Percentiles rank a stretch among this genome's conserved stretches.
Conservation (phyloP, 257 asterid genomes). For the Primulina eburnea region DNA sequence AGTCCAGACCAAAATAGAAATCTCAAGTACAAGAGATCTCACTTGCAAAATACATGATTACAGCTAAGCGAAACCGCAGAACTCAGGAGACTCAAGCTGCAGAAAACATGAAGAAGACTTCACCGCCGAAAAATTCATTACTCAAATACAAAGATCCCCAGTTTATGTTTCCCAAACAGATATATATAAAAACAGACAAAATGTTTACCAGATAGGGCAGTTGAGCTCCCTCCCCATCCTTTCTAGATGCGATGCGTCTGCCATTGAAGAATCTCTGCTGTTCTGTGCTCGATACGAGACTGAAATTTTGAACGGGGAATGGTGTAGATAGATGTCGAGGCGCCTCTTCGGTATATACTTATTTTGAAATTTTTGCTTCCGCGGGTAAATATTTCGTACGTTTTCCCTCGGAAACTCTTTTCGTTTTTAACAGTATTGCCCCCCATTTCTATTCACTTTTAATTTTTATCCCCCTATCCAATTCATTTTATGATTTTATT, state of each 20-base stretch:
- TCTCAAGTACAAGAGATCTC: constrained; percentile 23
- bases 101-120: neutral
- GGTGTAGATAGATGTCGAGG: neutral
- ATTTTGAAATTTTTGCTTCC: neutral
- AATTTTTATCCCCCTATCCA: too few species aligned
- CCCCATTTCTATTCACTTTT: too few species aligned
- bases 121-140: constrained; percentile 1
- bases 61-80: constrained; percentile 82
- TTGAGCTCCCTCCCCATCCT: constrained; percentile 97
- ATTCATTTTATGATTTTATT: too few species aligned
- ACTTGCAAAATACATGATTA: constrained; percentile 96
- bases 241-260: constrained; percentile 72
- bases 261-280: constrained; percentile 36
- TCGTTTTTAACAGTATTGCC: too few species aligned
- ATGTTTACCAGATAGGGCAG: constrained; percentile 84
- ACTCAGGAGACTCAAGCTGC: constrained; percentile 82
- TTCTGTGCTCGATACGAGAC: neutral
- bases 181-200: neutral
- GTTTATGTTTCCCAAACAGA: neutral
- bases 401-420: neutral
- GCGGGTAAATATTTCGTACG: neutral
- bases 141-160: neutral
- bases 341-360: neutral
- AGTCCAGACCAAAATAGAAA: neutral
- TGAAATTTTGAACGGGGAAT: neutral